Evolutionary conservation across 2,329 filamentous ascomycete species (phyloP).

Genomic region (Lecanoromycetidae sp.): DNA sequence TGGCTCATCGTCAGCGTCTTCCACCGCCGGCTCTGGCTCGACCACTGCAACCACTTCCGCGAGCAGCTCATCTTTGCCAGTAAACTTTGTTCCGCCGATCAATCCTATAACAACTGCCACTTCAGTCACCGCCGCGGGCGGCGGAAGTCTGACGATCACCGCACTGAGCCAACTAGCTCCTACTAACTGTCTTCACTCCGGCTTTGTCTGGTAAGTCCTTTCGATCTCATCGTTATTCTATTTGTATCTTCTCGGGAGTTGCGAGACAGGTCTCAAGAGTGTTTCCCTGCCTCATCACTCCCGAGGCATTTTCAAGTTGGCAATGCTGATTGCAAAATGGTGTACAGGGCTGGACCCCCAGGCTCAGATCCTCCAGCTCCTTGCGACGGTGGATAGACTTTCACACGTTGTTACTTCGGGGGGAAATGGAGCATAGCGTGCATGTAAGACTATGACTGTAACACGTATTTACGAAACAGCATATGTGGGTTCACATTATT

Average conservation of each 20-base stretch:
- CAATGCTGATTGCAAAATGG: too few species aligned
- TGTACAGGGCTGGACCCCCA: constrained; percentile 5
- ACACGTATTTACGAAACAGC: too few species aligned
- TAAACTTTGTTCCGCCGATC: neutral
- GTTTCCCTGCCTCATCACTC: too few species aligned
- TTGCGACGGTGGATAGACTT: constrained; percentile 9
- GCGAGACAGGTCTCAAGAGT: too few species aligned
- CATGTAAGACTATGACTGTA: neutral
- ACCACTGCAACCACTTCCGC: neutral
- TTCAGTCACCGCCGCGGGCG: neutral
- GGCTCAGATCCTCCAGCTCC: constrained; percentile 8
- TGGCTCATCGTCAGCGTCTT: neutral
- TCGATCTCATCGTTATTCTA: too few species aligned
- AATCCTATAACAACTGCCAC: neutral
- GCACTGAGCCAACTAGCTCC: constrained; percentile 8
- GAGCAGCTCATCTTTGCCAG: neutral
- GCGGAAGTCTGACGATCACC: constrained; percentile 8
- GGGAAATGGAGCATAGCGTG: neutral
- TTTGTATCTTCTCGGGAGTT: too few species aligned
- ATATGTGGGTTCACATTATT: too few species aligned
- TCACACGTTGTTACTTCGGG: constrained; percentile 60
- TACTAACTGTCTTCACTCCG: constrained; percentile 8
- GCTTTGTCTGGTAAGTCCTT: constrained; percentile 8
- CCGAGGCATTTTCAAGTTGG: too few species aligned
- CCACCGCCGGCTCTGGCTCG: neutral